phyloP scores from a whole-genome alignment of 805 yeast species.

The Zygosaccharomyces siamensis region DNA sequence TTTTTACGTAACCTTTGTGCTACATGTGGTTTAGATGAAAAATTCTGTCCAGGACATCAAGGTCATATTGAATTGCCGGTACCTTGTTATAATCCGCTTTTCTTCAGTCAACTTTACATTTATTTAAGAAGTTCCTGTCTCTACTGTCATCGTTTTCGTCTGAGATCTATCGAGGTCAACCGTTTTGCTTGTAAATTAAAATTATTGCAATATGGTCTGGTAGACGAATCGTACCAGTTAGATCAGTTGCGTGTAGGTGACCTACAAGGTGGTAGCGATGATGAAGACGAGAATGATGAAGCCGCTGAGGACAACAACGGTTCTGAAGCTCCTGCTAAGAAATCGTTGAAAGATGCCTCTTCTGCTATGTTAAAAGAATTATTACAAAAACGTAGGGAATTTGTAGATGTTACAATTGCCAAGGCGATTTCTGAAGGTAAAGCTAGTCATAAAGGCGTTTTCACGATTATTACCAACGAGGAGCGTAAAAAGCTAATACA shows the following conservation, averaged over 20 bases:
- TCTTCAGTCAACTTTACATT: conserved; percentile 85
- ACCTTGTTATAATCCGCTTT: conserved; percentile 91
- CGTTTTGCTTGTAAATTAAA: conserved; percentile 70
- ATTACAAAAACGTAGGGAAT: conserved; percentile 57
- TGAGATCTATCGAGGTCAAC: conserved; percentile 66
- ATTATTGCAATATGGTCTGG: conserved; percentile 81
- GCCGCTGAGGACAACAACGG: conserved; percentile 9
- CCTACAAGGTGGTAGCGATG: conserved; percentile 35
- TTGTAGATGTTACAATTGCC: conserved; percentile 65
- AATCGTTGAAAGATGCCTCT: conserved; percentile 31
- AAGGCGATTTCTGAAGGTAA: conserved; percentile 73
- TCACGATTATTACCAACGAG: conserved; percentile 80
- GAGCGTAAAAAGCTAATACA: conserved; percentile 74
- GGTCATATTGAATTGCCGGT: conserved; percentile 97
- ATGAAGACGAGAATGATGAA: conserved; percentile 42
- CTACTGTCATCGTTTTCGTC: conserved; percentile 82
- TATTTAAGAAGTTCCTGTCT: conserved; percentile 81
- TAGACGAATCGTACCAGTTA: conserved; percentile 69
- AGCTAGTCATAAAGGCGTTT: conserved; percentile 59
- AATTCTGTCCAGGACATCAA: conserved; percentile 95
- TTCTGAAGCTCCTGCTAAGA: conserved; percentile 3
- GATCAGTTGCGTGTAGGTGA: conserved; percentile 49
- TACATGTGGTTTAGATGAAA: conserved; percentile 93
- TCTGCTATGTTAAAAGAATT: conserved; percentile 46
- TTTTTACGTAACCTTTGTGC: conserved; percentile 83